These are phyloP conservation scores for Apiospora malaysiana DNA, from an alignment of 2,329 filamentous ascomycete genomes.

Conservation along the genomic window DNA sequence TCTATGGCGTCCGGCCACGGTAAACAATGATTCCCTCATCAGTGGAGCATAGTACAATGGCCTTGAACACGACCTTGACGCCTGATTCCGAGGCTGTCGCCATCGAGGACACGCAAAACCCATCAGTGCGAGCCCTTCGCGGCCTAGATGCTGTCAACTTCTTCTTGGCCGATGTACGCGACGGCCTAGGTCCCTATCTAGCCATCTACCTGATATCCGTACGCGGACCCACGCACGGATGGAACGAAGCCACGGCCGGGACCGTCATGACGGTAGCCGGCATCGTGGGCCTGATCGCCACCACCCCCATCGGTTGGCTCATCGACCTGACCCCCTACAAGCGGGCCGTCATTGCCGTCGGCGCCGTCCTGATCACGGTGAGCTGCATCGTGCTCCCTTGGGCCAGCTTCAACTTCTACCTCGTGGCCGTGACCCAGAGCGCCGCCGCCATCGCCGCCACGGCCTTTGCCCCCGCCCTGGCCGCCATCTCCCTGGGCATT, in stretches of 20 bases:
- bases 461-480: neutral
- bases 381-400: neutral
- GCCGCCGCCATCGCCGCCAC: neutral
- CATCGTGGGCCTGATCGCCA: neutral
- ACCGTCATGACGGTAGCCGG: neutral
- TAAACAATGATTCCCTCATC: neutral
- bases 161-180: neutral
- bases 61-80: neutral
- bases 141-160: neutral
- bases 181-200: neutral
- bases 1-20: neutral
- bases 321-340: neutral
- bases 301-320: neutral
- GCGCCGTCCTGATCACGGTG: neutral
- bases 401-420: neutral
- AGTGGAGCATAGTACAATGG: neutral
- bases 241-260: neutral
- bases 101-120: neutral
- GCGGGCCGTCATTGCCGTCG: neutral
- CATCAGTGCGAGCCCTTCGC: neutral
- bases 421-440: neutral
- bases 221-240: neutral
- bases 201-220: neutral
- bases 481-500: neutral
- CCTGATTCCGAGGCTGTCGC: neutral